Evolutionary conservation across 176 grass and related monocot genomes (phyloP).

Genomic region (Elymus sibiricus): DNA sequence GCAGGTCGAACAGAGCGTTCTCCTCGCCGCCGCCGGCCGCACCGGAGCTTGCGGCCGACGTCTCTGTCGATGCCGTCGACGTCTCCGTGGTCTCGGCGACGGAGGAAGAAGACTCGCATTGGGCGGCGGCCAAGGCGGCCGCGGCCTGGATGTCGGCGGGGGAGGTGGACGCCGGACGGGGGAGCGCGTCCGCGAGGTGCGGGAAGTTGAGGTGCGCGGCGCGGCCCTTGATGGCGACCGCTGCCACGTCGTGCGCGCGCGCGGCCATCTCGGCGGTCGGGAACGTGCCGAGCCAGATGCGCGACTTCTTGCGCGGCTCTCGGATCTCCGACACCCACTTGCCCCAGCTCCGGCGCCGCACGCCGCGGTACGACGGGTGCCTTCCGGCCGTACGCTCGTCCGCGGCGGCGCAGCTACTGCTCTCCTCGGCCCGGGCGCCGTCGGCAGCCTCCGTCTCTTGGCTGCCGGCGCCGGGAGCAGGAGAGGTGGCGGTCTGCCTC

Average conservation of each 20-base stretch:
- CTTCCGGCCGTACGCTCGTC: constrained; percentile 18
- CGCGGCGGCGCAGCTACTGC: background rate
- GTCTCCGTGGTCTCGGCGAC: background rate
- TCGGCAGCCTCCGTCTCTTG: background rate
- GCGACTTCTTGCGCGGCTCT: constrained; percentile 68
- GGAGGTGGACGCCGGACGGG: constrained; percentile 31
- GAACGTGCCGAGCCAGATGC: constrained; percentile 74
- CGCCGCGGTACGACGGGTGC: constrained; percentile 58
- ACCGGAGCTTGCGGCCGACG: background rate
- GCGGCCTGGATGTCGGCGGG: constrained; percentile 54
- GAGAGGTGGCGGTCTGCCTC: background rate
- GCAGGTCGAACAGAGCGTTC: constrained; percentile 47
- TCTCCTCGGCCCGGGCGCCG: background rate
- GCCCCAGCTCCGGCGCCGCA: constrained; percentile 61
- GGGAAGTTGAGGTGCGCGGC: constrained; percentile 68
- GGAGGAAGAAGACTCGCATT: constrained; percentile 24
- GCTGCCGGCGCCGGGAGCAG: background rate
- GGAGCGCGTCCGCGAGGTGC: constrained; percentile 31
- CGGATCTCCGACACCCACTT: constrained; percentile 80
- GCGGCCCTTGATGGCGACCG: constrained; percentile 59
- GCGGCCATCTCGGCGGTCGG: constrained; percentile 64
- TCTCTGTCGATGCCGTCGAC: background rate
- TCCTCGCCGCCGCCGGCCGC: constrained; percentile 12
- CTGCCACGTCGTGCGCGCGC: constrained; percentile 60
- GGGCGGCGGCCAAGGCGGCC: constrained; percentile 16